Conservation (phyloP, 2,329 filamentous ascomycete species). For the Tympanopsis confertula region DNA sequence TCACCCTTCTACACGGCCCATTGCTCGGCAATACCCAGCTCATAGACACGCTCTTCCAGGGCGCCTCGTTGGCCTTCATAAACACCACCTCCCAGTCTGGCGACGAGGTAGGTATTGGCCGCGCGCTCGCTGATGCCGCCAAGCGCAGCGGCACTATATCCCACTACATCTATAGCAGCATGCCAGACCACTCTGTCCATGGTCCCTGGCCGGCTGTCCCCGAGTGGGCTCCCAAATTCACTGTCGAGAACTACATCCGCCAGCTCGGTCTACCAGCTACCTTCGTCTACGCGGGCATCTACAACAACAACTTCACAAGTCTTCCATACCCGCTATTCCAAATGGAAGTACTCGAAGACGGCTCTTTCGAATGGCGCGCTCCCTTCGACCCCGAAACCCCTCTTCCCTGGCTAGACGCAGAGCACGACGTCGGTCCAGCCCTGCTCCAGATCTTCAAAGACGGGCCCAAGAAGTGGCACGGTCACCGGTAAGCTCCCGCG, state of each 20-base stretch:
- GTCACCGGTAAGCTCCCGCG: slow-evolving; percentile 39
- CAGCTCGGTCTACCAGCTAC: slow-evolving; percentile 51
- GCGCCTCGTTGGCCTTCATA: slow-evolving; percentile 51
- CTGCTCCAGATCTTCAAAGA: slow-evolving; percentile 57
- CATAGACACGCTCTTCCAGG: slow-evolving; percentile 43
- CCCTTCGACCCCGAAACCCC: slow-evolving; percentile 51
- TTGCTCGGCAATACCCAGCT: slow-evolving; percentile 34
- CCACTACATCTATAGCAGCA: slow-evolving; percentile 57
- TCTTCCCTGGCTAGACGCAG: slow-evolving; percentile 54
- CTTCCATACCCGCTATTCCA: slow-evolving; percentile 56
- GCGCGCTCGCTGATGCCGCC: slow-evolving; percentile 49
- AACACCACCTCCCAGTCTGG: slow-evolving; percentile 54
- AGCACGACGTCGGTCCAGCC: slow-evolving; percentile 54
- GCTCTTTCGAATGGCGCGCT: slow-evolving; percentile 52
- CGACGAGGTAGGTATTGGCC: slow-evolving; percentile 53
- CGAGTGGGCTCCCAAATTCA: slow-evolving; percentile 53
- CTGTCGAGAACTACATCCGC: slow-evolving; percentile 54
- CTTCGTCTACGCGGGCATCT: slow-evolving; percentile 55
- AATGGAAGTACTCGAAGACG: slow-evolving; percentile 49
- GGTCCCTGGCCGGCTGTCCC: slow-evolving; percentile 46
- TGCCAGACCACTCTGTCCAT: slow-evolving; percentile 55
- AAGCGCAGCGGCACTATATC: slow-evolving; percentile 45
- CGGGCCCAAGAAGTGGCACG: slow-evolving; percentile 50
- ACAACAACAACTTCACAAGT: slow-evolving; percentile 60
- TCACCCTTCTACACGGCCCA: slow-evolving; percentile 45